phyloP scores from a whole-genome alignment of 2,329 filamentous ascomycete species.

The Cytospora piceae region DNA sequence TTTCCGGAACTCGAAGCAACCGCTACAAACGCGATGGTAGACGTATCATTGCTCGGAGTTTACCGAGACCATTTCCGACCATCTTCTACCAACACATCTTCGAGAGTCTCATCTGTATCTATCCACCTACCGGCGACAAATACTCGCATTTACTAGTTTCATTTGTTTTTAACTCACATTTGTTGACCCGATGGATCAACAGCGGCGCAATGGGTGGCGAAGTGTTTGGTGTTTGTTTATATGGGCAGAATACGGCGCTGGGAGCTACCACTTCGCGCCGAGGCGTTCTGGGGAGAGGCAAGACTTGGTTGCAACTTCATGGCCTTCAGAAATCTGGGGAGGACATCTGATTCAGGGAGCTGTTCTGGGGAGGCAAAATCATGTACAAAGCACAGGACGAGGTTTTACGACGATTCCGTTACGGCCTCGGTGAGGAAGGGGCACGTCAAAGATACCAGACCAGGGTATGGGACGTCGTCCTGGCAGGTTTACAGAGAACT shows the following conservation, averaged over 20 bases:
- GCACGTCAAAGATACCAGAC: not conserved
- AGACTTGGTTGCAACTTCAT: slow-evolving; percentile 22
- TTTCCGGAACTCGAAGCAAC: not conserved
- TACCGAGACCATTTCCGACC: not conserved
- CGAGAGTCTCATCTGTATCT: slow-evolving; percentile 25
- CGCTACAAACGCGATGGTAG: not conserved
- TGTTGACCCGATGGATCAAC: slow-evolving; percentile 17
- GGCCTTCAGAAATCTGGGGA: slow-evolving; percentile 14
- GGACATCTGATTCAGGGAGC: not conserved
- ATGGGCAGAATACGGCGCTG: slow-evolving; percentile 19
- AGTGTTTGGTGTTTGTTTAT: slow-evolving; percentile 13
- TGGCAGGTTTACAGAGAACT: slow-evolving; percentile 11
- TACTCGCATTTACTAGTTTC: slow-evolving; percentile 15
- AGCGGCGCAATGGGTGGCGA: slow-evolving; percentile 24
- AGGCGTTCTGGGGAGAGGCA: slow-evolving; percentile 24
- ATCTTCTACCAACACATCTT: slow-evolving; percentile 1
- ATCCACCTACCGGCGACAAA: slow-evolving; percentile 20
- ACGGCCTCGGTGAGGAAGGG: slow-evolving; percentile 11
- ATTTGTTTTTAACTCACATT: slow-evolving; percentile 27
- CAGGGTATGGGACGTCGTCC: not conserved
- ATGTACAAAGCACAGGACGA: slow-evolving; percentile 13
- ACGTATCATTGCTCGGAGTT: not conserved
- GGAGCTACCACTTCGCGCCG: slow-evolving; percentile 26
- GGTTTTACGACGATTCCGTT: slow-evolving; percentile 13
- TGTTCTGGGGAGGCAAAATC: not conserved